Conservation (phyloP, 305 asterid species). For the Fraxinus greggii region DNA sequence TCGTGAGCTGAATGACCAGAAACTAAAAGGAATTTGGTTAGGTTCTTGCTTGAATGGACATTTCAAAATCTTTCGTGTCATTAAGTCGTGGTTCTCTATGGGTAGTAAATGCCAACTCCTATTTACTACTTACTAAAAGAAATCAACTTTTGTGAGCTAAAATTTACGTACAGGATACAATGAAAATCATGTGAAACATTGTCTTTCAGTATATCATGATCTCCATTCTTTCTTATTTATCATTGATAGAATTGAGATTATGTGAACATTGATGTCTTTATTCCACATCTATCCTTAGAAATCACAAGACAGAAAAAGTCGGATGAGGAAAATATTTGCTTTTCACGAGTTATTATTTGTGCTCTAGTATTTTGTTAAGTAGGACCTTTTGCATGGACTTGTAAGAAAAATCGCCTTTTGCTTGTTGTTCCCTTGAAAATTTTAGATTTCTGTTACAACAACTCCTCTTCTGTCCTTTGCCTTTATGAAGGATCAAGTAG, state of each 20-base stretch:
- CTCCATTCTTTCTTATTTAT: not conserved
- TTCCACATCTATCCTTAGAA: not conserved
- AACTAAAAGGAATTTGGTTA: not conserved
- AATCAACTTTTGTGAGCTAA: not conserved
- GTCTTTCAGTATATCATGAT: not conserved
- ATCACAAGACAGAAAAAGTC: not conserved
- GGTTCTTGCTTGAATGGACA: not conserved
- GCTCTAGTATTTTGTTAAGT: not conserved
- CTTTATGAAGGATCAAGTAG: not conserved
- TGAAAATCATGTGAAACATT: not conserved
- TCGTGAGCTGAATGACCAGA: not conserved
- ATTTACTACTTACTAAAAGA: not conserved
- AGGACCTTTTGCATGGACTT: not conserved
- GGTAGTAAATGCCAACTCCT: not conserved
- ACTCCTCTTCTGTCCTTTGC: not conserved
- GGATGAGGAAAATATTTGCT: not conserved
- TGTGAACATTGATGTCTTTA: not conserved
- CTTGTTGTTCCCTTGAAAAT: not conserved
- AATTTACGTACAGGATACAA: not conserved
- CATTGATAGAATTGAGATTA: not conserved
- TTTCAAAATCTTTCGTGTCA: no score
- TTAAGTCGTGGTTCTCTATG: no score
- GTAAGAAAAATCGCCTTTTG: not conserved
- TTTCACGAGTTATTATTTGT: no score
- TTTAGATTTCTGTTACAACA: not conserved